Conservation (phyloP, 177 flowering plant genomes). For the Vitis hybrid region DNA sequence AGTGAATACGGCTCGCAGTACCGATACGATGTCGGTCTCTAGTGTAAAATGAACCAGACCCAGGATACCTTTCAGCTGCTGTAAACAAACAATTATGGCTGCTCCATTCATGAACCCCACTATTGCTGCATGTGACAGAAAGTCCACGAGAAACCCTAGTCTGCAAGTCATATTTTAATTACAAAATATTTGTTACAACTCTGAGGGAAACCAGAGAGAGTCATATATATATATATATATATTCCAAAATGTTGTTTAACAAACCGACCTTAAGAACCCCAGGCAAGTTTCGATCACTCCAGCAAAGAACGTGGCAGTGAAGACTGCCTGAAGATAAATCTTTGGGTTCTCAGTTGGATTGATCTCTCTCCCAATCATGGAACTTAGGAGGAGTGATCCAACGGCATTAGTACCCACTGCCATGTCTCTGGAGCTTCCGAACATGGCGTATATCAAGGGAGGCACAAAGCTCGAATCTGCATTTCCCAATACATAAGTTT, state of each 20-base stretch:
- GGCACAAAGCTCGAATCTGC: constrained; percentile 80
- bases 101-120: constrained; percentile 66
- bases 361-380: constrained; percentile 50
- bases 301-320: constrained; percentile 64
- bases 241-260: neutral
- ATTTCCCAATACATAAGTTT: neutral
- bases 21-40: constrained; percentile 56
- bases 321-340: constrained; percentile 42
- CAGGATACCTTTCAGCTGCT: constrained; percentile 59
- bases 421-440: constrained; percentile 70
- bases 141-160: constrained; percentile 65
- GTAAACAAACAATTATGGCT: constrained; percentile 58
- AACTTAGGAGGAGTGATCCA: constrained; percentile 46
- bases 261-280: constrained; percentile 51
- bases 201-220: neutral
- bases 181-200: neutral
- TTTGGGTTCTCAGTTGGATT: constrained; percentile 30
- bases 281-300: constrained; percentile 55
- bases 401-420: constrained; percentile 73
- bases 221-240: neutral
- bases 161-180: constrained; percentile 25
- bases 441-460: constrained; percentile 64
- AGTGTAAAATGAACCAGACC: constrained; percentile 57
- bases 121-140: constrained; percentile 55
- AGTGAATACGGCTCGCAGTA: constrained; percentile 50